A percentile compares a stretch with the other conserved stretches of the same genome.
phyloP scores from a whole-genome alignment of 352 stramenopile genomes.

The Phytophthora sp. region DNA sequence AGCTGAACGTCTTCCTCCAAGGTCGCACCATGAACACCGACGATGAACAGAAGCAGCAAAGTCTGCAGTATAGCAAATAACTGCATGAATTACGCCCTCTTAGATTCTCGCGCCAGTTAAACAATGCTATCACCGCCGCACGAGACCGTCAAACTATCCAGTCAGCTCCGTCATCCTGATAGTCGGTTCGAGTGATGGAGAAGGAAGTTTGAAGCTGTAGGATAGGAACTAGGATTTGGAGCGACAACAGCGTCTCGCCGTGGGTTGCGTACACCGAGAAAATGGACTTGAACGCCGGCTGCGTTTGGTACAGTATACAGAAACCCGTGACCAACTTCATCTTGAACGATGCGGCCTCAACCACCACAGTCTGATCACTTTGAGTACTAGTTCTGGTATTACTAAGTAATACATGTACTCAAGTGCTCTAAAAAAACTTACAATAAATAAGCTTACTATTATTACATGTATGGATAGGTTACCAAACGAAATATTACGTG shows the following conservation, averaged over 20 bases:
- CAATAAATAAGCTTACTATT: too few relatives aligned
- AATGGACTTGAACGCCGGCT: neutral
- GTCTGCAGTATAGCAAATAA: constrained; percentile 8
- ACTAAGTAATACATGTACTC: too few relatives aligned
- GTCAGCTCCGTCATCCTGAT: constrained; percentile 5
- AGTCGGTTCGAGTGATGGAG: constrained; percentile 19
- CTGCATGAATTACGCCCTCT: constrained; percentile 1
- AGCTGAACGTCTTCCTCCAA: constrained; percentile 42
- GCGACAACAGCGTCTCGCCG: too few relatives aligned
- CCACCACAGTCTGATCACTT: constrained; percentile 10
- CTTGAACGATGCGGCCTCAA: constrained; percentile 7
- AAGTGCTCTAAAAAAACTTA: too few relatives aligned
- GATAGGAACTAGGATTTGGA: constrained; percentile 35
- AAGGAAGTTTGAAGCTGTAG: constrained; percentile 17
- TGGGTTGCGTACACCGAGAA: constrained; percentile 5
- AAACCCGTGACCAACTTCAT: neutral
- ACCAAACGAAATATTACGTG: too few relatives aligned
- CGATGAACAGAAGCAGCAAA: constrained; percentile 24
- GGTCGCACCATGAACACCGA: constrained; percentile 8
- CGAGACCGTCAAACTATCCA: neutral
- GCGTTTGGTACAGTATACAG: too few relatives aligned
- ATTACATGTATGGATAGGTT: too few relatives aligned
- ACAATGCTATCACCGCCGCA: too few relatives aligned
- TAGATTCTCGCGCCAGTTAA: neutral
- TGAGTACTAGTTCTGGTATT: neutral